phyloP scores from a whole-genome alignment of 495 filamentous ascomycete species.

The Penicillium coffeae region DNA sequence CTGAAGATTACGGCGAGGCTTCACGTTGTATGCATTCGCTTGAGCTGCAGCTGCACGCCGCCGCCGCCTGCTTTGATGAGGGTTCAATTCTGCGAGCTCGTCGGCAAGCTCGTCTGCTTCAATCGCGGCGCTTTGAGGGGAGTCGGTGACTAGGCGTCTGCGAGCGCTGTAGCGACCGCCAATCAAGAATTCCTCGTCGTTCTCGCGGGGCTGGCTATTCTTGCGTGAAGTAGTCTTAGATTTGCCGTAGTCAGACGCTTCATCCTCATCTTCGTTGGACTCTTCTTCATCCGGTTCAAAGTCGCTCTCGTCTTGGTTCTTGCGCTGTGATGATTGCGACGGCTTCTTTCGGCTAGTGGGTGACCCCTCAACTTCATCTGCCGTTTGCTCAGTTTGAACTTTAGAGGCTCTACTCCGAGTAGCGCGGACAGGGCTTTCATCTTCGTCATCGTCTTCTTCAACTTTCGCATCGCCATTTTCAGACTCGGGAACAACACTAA shows the following conservation, averaged over 20 bases:
- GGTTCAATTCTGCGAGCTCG: slow-evolving; percentile 53
- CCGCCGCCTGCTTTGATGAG: slow-evolving; percentile 4
- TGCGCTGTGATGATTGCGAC: slow-evolving; percentile 47
- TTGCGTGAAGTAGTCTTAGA: slow-evolving; percentile 43
- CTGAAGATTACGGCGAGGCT: slow-evolving; percentile 52
- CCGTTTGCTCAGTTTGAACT: slow-evolving; percentile 20
- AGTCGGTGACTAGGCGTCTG: slow-evolving; percentile 42
- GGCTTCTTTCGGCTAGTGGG: slow-evolving; percentile 43
- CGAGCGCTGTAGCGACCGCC: slow-evolving; percentile 50
- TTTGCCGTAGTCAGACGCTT: slow-evolving; percentile 53
- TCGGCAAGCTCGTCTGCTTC: slow-evolving; percentile 74
- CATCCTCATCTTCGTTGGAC: slow-evolving; percentile 48
- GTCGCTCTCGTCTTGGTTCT: slow-evolving; percentile 73
- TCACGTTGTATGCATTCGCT: slow-evolving; percentile 53
- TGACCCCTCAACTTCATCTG: slow-evolving; percentile 27
- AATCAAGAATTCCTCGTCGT: slow-evolving; percentile 47
- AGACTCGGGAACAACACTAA: slow-evolving; percentile 46
- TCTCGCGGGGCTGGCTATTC: slow-evolving; percentile 33
- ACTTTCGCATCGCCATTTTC: slow-evolving; percentile 39
- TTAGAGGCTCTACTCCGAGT: slow-evolving; percentile 29
- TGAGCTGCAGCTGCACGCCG: slow-evolving; percentile 51
- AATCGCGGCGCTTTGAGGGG: slow-evolving; percentile 48
- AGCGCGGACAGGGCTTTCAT: slow-evolving; percentile 58
- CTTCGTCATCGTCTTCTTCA: slow-evolving; percentile 65
- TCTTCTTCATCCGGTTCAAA: slow-evolving; percentile 74